Conservation (phyloP, 768 basidiomycete species). For the Leccinum broughii region DNA sequence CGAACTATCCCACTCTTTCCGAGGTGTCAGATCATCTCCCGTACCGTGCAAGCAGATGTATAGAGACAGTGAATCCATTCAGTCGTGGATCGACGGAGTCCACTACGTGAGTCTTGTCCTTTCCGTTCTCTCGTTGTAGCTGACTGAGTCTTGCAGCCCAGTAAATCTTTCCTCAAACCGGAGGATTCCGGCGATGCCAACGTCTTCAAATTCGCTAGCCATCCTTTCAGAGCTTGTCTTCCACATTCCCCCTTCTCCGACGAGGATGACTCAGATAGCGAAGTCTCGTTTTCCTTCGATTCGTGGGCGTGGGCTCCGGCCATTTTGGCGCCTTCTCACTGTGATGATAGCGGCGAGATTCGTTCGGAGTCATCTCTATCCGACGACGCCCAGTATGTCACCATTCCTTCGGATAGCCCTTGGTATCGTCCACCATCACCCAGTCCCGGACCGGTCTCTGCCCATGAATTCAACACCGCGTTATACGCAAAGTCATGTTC, state of each 20-base stretch:
- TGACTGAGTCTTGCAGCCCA: conserved; percentile 16
- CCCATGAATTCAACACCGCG: conserved; percentile 19
- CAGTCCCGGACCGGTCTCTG: conserved; percentile 27
- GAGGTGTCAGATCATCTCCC: conserved; percentile 11
- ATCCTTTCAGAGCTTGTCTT: conserved; percentile 17
- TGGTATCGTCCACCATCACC: conserved; percentile 38
- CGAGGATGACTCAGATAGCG: conserved; percentile 21
- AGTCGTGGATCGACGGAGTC: conserved; percentile 30
- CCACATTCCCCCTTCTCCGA: conserved; percentile 26
- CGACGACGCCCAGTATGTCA: conserved; percentile 39
- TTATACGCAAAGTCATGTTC: conserved; percentile 31
- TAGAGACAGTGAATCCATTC: conserved; percentile 21
- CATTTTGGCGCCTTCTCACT: conserved; percentile 9
- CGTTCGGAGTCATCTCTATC: conserved; percentile 20
- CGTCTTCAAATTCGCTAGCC: conserved; percentile 19
- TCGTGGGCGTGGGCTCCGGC: conserved; percentile 23
- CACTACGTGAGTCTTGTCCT: conserved; percentile 19
- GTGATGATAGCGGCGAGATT: conserved; percentile 25
- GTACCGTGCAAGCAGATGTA: conserved; percentile 24
- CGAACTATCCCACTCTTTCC: conserved; percentile 1
- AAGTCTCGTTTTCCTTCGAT: conserved; percentile 18
- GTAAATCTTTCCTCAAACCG: conserved; percentile 7
- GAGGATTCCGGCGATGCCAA: conserved; percentile 1
- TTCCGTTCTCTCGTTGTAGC: not conserved
- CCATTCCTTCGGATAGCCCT: conserved; percentile 39